phyloP scores from a whole-genome alignment of 202 grass and related monocot species.

The Zoysia matrella region DNA sequence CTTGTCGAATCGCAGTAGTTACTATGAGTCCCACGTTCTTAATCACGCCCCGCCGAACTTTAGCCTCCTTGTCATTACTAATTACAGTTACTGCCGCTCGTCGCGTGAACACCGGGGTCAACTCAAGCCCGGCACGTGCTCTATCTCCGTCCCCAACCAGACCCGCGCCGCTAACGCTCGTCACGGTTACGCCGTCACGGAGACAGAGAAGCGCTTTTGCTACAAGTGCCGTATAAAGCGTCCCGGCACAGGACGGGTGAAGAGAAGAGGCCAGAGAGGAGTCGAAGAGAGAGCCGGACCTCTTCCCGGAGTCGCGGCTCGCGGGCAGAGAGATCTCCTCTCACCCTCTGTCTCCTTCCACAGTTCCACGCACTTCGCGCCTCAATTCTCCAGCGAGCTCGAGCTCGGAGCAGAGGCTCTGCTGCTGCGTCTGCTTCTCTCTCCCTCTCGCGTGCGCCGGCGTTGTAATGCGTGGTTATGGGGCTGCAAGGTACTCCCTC shows the following conservation, averaged over 20 bases:
- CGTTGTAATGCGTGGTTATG: conserved; percentile 59
- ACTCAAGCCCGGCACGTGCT: conserved; percentile 56
- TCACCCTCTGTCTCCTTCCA: too few species aligned
- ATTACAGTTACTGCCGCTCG: neutral
- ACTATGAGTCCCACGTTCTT: too few species aligned
- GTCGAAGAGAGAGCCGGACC: too few species aligned
- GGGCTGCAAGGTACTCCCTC: conserved; percentile 67
- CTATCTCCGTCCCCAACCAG: neutral
- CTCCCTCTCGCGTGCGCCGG: neutral
- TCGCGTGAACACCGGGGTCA: conserved; percentile 48
- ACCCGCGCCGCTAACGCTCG: conserved; percentile 30
- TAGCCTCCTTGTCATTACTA: too few species aligned
- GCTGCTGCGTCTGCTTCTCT: neutral
- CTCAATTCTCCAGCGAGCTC: neutral
- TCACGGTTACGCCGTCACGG: conserved; percentile 24
- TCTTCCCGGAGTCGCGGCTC: neutral
- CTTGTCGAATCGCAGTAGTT: too few species aligned
- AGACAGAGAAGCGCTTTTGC: neutral
- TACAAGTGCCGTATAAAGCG: conserved; percentile 20
- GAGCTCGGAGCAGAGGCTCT: neutral
- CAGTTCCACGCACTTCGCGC: neutral
- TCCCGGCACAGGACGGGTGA: neutral
- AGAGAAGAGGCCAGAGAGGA: neutral
- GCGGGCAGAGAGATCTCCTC: neutral
- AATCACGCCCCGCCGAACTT: too few species aligned